Evolutionary conservation across 352 stramenopile species (phyloP).

Genomic region (Nothophytophthora sp.): DNA sequence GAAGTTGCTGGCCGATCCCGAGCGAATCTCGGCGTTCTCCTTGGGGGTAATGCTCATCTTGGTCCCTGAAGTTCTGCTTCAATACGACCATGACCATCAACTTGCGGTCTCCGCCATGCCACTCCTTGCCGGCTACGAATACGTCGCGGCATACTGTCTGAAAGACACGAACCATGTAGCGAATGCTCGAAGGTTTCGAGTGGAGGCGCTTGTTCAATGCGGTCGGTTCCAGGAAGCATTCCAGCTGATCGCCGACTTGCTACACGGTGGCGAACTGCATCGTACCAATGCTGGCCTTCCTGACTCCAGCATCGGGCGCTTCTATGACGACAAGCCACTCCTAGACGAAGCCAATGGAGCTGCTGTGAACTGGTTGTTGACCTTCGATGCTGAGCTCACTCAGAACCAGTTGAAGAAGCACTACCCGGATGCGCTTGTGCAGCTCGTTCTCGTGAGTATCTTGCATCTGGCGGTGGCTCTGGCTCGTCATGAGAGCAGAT

Average conservation of each 20-base stretch:
- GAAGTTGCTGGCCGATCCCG: constrained; percentile 42
- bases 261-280: constrained; percentile 22
- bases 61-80: constrained; percentile 52
- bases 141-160: constrained; percentile 40
- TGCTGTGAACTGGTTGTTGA: constrained; percentile 35
- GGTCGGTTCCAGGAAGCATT: constrained; percentile 60
- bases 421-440: constrained; percentile 21
- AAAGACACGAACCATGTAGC: constrained; percentile 47
- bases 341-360: constrained; percentile 34
- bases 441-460: constrained; percentile 31
- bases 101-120: constrained; percentile 54
- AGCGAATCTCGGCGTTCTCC: constrained; percentile 38
- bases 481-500: constrained; percentile 27
- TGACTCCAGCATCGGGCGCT: constrained; percentile 6
- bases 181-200: constrained; percentile 51
- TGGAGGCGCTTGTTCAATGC: constrained; percentile 51
- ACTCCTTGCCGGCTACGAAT: constrained; percentile 57
- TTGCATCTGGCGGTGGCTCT: constrained; percentile 33
- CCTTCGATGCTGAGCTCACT: constrained; percentile 20
- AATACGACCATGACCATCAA: constrained; percentile 44
- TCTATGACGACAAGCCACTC: constrained; percentile 41
- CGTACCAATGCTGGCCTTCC: constrained; percentile 6
- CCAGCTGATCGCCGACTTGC: constrained; percentile 25
- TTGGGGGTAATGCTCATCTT: constrained; percentile 42
- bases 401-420: constrained; percentile 18